Evolutionary conservation across 2,329 filamentous ascomycete species (phyloP), one percentile per base, ranked within the genome.

Genomic region (Coniochaeta sp.): DNA sequence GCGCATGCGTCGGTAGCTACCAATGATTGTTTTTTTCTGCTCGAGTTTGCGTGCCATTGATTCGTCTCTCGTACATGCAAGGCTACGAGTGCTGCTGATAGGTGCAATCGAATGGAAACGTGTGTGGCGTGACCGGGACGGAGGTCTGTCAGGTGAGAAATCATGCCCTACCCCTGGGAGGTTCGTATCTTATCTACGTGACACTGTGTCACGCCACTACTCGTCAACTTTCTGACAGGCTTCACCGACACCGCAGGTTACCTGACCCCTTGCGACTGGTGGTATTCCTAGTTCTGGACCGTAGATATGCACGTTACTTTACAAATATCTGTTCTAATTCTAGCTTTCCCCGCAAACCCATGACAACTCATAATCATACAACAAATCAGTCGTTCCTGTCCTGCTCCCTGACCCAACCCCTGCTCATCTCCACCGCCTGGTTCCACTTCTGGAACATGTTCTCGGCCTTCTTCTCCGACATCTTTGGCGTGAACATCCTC

Each of bases 401-500:
- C 54, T 24, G 26, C 14, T 74, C 73, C 54, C 68, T 72, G 50
- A 81, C 74, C 81, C 81, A 84, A 5, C 81, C 81, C 61, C 77
- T 73, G 67, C 80, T 82, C 82, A 85, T 85, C 65, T 84, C 75
- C 0, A 85, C 82, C 10, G 82, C 83, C 65, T 81, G 78, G 65
- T 81, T 76, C 82, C 83, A 85, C 65, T 78, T 79, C 55, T 67
- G 73, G 63, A 82, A 82, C 73, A 79, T 75, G 61, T 74, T 74
- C 58, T 74, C 72, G 32, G 74, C 72, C 58, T 70, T 68, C 58
- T 73, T 69, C 32, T 68, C 70, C 56, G 79, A 77, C 61, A 90
- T 84, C 63, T 84, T 75, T 1, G 91, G 90, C 67, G 83, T 76
- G 70, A 96, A 96, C 19, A 85, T 81, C 62, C 81, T 88, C 59